Evolutionary conservation across 495 filamentous ascomycete genomes (phyloP).

Genomic region (Penicillium pancosmium): DNA sequence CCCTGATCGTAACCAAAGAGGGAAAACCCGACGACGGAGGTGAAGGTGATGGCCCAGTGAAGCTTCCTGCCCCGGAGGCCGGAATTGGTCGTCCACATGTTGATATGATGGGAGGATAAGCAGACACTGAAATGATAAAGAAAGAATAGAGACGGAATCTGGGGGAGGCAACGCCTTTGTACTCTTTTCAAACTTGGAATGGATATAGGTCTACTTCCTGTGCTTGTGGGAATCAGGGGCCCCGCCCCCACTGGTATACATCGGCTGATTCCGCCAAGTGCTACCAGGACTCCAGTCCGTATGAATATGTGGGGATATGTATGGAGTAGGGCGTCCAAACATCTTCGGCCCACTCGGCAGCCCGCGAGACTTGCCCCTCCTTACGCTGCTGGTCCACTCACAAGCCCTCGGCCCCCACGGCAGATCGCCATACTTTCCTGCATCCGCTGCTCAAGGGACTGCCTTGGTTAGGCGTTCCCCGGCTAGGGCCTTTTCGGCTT

Average conservation of each 20-base stretch:
- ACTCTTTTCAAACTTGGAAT: neutral
- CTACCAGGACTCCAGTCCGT: neutral
- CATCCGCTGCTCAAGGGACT: neutral
- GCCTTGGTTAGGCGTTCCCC: neutral
- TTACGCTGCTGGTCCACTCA: neutral
- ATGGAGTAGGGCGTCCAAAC: neutral
- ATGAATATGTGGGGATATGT: neutral
- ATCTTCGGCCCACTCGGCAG: constrained; percentile 10
- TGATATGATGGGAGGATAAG: constrained; percentile 16
- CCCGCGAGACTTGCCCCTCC: constrained; percentile 1
- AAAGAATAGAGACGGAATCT: neutral
- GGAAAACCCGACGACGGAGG: constrained; percentile 62
- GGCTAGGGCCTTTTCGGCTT: neutral
- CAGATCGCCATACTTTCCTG: constrained; percentile 22
- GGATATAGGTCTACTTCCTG: neutral
- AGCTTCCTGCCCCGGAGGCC: constrained; percentile 41
- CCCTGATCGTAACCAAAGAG: constrained; percentile 75
- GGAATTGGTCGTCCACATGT: constrained; percentile 44
- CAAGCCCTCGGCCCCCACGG: neutral
- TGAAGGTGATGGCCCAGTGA: constrained; percentile 40
- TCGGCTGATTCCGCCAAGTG: neutral
- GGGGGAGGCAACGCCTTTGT: constrained; percentile 4
- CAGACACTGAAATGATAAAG: neutral
- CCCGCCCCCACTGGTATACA: neutral
- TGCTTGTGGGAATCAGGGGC: neutral